These are phyloP conservation scores for Botrytis cinerea DNA, from an alignment of 2,329 filamentous ascomycete genomes.

Conservation along the genomic window DNA sequence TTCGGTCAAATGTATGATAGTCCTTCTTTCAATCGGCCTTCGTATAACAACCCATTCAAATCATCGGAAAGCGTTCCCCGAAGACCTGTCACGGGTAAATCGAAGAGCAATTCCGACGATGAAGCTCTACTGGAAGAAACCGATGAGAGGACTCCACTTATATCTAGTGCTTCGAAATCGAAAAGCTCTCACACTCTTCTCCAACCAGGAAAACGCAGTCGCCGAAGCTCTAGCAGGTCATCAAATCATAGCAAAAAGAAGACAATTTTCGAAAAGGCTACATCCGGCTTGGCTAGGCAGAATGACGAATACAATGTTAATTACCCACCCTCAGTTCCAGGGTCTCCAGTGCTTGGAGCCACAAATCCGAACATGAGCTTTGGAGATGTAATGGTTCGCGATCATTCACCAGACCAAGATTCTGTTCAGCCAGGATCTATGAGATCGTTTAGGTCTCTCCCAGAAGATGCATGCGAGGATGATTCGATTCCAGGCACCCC, in stretches of 20 bases:
- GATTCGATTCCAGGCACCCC: constrained; percentile 36
- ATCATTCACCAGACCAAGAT: constrained; percentile 49
- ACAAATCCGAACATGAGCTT: constrained; percentile 58
- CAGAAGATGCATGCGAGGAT: constrained; percentile 38
- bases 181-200: constrained; percentile 36
- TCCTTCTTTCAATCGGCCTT: constrained; percentile 40
- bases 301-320: constrained; percentile 63
- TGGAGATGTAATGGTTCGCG: constrained; percentile 70
- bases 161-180: constrained; percentile 48
- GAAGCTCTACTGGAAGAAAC: constrained; percentile 52
- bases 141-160: constrained; percentile 57
- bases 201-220: constrained; percentile 32
- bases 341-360: constrained; percentile 56
- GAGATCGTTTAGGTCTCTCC: constrained; percentile 29
- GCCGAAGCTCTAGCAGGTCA: constrained; percentile 45
- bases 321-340: constrained; percentile 68
- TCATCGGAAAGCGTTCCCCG: constrained; percentile 34
- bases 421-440: constrained; percentile 27
- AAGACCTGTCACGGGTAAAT: constrained; percentile 38
- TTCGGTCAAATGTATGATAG: constrained; percentile 43
- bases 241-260: constrained; percentile 46
- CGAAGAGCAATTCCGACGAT: constrained; percentile 44
- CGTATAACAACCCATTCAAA: constrained; percentile 40
- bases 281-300: constrained; percentile 28
- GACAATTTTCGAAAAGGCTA: constrained; percentile 39